phyloP scores from a whole-genome alignment of 495 filamentous ascomycete genomes.

The Tetracladium marchalianum region DNA sequence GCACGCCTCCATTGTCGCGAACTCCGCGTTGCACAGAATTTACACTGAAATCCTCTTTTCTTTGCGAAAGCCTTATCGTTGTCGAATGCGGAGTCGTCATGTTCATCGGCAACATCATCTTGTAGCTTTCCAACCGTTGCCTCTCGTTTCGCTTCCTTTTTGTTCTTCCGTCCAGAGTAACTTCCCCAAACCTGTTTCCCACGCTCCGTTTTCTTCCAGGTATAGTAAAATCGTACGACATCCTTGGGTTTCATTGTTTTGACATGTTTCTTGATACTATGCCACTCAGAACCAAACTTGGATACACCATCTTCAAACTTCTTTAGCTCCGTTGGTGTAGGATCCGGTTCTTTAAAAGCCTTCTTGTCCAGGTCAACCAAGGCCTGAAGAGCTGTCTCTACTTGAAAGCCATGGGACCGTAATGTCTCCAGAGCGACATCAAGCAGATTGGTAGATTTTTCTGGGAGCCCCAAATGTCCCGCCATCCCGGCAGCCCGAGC shows the following conservation, averaged over 20 bases:
- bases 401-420: conserved; percentile 59
- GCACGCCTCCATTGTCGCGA: conserved; percentile 91
- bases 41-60: conserved; percentile 86
- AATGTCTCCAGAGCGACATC: conserved; percentile 77
- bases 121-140: conserved; percentile 53
- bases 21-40: conserved; percentile 71
- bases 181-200: conserved; percentile 85
- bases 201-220: conserved; percentile 90
- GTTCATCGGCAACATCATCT: conserved; percentile 86
- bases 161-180: conserved; percentile 75
- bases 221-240: conserved; percentile 89
- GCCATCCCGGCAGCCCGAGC: conserved; percentile 50
- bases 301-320: conserved; percentile 87
- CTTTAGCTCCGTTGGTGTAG: conserved; percentile 69
- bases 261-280: conserved; percentile 73
- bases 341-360: conserved; percentile 76
- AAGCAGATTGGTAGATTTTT: conserved; percentile 73
- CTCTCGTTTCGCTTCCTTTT: conserved; percentile 67
- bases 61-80: conserved; percentile 68
- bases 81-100: conserved; percentile 95
- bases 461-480: conserved; percentile 51
- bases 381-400: conserved; percentile 59
- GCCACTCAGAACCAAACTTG: conserved; percentile 86
- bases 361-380: conserved; percentile 57
- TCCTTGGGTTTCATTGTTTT: conserved; percentile 66